These are phyloP conservation scores for Flammula alnicola DNA, from an alignment of 1,284 basidiomycete species.

Conservation along the genomic window DNA sequence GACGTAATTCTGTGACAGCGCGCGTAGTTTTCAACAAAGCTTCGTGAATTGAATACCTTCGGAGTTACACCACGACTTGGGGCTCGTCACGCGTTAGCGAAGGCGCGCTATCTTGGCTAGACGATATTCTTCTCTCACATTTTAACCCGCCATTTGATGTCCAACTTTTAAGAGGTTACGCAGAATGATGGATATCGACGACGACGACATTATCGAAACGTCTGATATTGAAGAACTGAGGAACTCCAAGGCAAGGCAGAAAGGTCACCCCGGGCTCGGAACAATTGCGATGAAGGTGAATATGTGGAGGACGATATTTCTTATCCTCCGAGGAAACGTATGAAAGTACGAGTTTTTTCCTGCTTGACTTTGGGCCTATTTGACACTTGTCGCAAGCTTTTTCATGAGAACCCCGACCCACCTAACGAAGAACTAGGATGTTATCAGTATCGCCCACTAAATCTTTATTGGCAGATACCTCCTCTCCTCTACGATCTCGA, in stretches of 20 bases:
- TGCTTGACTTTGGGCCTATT: neutral
- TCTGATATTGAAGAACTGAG: conserved; percentile 55
- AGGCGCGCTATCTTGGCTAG: too few species aligned
- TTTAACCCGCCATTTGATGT: too few species aligned
- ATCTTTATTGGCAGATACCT: neutral
- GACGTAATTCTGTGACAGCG: too few species aligned
- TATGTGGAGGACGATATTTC: neutral
- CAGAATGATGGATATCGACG: conserved; percentile 24
- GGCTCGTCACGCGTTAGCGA: too few species aligned
- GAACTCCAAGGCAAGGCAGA: conserved; percentile 5
- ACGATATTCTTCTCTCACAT: too few species aligned
- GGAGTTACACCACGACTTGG: too few species aligned
- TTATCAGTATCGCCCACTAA: conserved; percentile 10
- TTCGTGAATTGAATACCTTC: too few species aligned
- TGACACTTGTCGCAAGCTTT: neutral
- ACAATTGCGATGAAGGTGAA: too few species aligned
- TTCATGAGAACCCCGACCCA: conserved; percentile 2
- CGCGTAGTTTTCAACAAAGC: too few species aligned
- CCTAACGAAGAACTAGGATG: neutral
- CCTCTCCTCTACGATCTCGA: conserved; percentile 9
- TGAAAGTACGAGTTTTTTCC: conserved; percentile 31
- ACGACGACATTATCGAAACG: conserved; percentile 59
- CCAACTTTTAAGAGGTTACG: too few species aligned
- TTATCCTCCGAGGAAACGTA: conserved; percentile 34
- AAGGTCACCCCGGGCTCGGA: neutral